Conservation (phyloP, 768 basidiomycete species). For the Clitopilus passeckerianus region DNA sequence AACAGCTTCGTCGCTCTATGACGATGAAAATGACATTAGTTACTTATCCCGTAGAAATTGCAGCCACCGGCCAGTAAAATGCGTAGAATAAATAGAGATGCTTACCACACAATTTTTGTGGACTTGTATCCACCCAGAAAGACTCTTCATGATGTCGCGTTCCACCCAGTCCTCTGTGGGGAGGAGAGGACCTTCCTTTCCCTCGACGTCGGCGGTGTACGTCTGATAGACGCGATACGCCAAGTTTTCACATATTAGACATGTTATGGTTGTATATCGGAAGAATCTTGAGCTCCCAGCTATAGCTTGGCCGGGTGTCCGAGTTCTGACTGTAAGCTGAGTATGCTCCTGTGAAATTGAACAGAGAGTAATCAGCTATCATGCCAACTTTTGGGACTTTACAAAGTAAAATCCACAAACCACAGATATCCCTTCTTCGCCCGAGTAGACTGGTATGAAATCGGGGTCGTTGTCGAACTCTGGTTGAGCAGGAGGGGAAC, state of each 20-base stretch:
- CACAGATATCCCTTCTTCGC: slow-evolving; percentile 60
- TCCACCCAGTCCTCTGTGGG: slow-evolving; percentile 78
- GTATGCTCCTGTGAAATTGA: slow-evolving; percentile 47
- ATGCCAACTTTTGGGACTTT: not conserved
- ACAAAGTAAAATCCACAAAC: slow-evolving; percentile 34
- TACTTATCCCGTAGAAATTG: not conserved
- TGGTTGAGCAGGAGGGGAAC: slow-evolving; percentile 24
- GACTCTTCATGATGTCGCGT: slow-evolving; percentile 62
- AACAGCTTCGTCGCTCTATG: slow-evolving; percentile 34
- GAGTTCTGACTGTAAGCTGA: slow-evolving; percentile 64
- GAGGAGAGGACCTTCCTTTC: slow-evolving; percentile 58
- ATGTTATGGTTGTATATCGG: slow-evolving; percentile 62
- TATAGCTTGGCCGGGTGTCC: slow-evolving; percentile 38
- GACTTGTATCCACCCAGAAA: slow-evolving; percentile 71
- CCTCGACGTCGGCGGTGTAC: slow-evolving; percentile 51
- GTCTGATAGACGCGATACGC: slow-evolving; percentile 69
- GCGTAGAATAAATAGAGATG: slow-evolving; percentile 15
- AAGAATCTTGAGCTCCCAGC: slow-evolving; percentile 42
- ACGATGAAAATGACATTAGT: slow-evolving; percentile 11
- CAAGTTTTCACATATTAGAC: slow-evolving; percentile 59
- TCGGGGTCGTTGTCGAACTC: slow-evolving; percentile 29
- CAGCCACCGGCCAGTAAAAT: slow-evolving; percentile 2
- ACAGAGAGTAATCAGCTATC: not conserved
- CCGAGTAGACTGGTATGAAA: slow-evolving; percentile 56
- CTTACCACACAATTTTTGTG: slow-evolving; percentile 64